Evolutionary conservation across 1,284 basidiomycete genomes (phyloP).

Genomic region (Ganoderma sinense): DNA sequence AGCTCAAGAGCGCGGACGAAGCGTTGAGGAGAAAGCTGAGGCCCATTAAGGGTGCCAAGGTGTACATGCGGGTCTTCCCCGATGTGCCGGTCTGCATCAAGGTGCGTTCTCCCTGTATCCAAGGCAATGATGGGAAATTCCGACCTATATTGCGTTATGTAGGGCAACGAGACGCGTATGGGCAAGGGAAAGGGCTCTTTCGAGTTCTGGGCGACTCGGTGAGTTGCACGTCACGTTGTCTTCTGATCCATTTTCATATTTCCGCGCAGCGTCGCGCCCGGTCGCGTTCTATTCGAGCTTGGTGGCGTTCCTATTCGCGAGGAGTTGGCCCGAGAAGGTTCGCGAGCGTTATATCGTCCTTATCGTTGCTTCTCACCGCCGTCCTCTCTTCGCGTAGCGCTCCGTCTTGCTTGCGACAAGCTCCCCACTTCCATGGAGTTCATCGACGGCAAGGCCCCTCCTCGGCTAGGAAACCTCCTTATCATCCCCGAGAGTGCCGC

Average conservation of each 20-base stretch:
- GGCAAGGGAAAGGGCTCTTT: constrained; percentile 99
- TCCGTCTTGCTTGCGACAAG: constrained; percentile 90
- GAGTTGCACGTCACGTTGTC: constrained; percentile 35
- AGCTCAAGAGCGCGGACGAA: constrained; percentile 87
- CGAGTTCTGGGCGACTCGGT: constrained; percentile 97
- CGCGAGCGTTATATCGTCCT: constrained; percentile 30
- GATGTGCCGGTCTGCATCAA: constrained; percentile 95
- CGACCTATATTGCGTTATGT: not conserved
- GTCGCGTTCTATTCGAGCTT: constrained; percentile 88
- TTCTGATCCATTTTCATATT: constrained; percentile 1
- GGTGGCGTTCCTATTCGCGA: constrained; percentile 91
- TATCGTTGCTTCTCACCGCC: not conserved
- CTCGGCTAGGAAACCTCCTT: constrained; percentile 81
- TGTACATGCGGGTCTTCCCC: constrained; percentile 92
- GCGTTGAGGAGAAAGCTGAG: constrained; percentile 94
- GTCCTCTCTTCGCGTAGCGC: constrained; percentile 55
- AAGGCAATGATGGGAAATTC: not conserved
- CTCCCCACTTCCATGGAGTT: constrained; percentile 93
- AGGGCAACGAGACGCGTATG: constrained; percentile 80
- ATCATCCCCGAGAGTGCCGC: constrained; percentile 48
- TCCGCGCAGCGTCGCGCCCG: constrained; percentile 66
- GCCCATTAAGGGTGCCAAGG: constrained; percentile 88
- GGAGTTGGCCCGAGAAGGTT: constrained; percentile 76
- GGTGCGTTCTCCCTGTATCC: constrained; percentile 50
- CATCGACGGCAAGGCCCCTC: constrained; percentile 73